Base-by-base conservation (phyloP, 257 asterid species). In the Voacanga thouarsii region DNA sequence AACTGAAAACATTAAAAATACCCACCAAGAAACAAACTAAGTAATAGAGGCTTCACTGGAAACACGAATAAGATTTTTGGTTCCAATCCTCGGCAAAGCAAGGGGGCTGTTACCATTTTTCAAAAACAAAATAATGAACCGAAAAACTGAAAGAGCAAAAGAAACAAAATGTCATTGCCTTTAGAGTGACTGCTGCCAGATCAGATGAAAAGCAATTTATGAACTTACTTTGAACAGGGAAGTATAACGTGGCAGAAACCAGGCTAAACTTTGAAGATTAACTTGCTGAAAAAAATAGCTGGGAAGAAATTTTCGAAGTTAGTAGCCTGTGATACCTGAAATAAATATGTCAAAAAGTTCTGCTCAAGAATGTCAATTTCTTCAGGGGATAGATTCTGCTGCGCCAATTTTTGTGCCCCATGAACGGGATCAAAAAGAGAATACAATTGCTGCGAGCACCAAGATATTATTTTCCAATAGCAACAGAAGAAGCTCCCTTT, bases 381-480 rank as follows among this genome's bases (percentile, higher is more conserved):
- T 39, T 83, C 94, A 0, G 87, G 81, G 75, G 96, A 87, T 70
- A 95, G 88, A 71, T 89, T 88, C 89, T 95, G 99, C 87, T 92
- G 99, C 82, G 92, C 92, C 90, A 95, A 85, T 84, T 95, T 95
- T 65, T 90, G 89, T 61, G 88, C 79, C 64, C 99, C 99, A 77
- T 90, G 79, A 51, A 93, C 93, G 72, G 99, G 99, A 87, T 95
- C 99, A 79, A 95, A 95, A 79, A 95, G 96, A 74, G 99, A 89
- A 89, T 91, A 95, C 56, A 95, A 87, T 93, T 95, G 99, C 98
- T 93, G 96, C 84, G 86, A 83, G 72, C 86, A 82, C 67, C 78
- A 68, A 75, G 26, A 15, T 37, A 15, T 10, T 33, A 71, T 15
- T 0, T 18, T 33, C 33, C 2, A 51, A 24, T 2, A 23, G 12